Conservation (phyloP, 2,329 filamentous ascomycete genomes). For the Neocatenulostroma microsporum region DNA sequence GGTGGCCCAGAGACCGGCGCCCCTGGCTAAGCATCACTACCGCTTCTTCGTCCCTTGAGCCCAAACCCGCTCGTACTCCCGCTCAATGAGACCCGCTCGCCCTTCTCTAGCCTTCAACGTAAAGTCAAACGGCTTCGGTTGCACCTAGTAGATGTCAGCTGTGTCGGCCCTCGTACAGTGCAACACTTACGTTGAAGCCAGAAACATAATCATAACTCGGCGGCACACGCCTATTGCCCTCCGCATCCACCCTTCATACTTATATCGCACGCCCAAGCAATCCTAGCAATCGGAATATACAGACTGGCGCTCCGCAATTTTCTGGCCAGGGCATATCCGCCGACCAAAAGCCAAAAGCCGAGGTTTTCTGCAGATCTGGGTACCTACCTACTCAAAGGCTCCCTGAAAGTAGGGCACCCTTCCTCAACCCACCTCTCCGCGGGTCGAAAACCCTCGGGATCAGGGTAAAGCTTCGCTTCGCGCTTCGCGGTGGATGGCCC, state of each 20-base stretch:
- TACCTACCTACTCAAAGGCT: background rate
- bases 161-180: background rate
- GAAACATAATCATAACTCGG: constrained; percentile 15
- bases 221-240: constrained; percentile 8
- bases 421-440: background rate
- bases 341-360: background rate
- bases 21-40: too few species aligned
- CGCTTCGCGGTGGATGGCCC: background rate
- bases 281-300: background rate
- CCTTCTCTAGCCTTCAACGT: background rate
- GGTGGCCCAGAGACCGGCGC: too few species aligned
- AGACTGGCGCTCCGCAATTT: background rate
- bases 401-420: background rate
- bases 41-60: too few species aligned
- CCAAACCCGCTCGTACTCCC: background rate
- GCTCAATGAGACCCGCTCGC: background rate
- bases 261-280: background rate
- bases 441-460: background rate
- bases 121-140: constrained; percentile 1
- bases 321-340: background rate
- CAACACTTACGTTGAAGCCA: constrained; percentile 13
- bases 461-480: background rate
- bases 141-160: background rate
- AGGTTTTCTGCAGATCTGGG: background rate
- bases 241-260: constrained; percentile 13